Percentiles rank a stretch among this genome's conserved stretches.
These are phyloP conservation scores for Syzygium oleosum DNA, from an alignment of 345 rosid species.

Conservation along the genomic window DNA sequence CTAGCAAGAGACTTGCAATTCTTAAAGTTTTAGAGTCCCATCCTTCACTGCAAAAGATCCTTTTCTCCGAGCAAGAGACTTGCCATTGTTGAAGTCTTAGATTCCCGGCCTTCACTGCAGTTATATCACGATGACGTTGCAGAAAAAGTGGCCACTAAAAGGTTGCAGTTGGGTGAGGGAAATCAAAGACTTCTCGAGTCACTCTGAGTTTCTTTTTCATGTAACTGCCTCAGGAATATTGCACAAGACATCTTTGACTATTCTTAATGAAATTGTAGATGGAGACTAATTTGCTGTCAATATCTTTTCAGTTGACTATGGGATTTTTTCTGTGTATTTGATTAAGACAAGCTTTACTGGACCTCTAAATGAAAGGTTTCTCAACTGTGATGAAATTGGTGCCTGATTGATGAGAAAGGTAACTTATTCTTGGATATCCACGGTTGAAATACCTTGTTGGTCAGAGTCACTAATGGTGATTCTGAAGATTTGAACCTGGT, in stretches of 20 bases:
- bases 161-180: neutral
- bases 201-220: neutral
- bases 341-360: neutral
- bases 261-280: neutral
- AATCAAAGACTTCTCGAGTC: neutral
- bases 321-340: neutral
- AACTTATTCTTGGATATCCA: neutral
- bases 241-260: neutral
- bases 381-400: neutral
- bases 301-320: neutral
- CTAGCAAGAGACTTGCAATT: neutral
- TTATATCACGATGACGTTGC: neutral
- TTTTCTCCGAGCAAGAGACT: neutral
- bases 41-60: neutral
- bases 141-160: neutral
- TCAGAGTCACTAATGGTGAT: neutral
- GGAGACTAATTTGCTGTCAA: neutral
- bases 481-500: neutral
- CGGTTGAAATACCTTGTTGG: neutral
- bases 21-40: neutral
- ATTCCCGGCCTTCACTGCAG: neutral
- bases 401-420: neutral
- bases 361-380: neutral
- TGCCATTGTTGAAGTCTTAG: neutral
- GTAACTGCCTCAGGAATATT: neutral